phyloP scores from a whole-genome alignment of 148 eudicot species.

The Camellia lanceoleosa region DNA sequence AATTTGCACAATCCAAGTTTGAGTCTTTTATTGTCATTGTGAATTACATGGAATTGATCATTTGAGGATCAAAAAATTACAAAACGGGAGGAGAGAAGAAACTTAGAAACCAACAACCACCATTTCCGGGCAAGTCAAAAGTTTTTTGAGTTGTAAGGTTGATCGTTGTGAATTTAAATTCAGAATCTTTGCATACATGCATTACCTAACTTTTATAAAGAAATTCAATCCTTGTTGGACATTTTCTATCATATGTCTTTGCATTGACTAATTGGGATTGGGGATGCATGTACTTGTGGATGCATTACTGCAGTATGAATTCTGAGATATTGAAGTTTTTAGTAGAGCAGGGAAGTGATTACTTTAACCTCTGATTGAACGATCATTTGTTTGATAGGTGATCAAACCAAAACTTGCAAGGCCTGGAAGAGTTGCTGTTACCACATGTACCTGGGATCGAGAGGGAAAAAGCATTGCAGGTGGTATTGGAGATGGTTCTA shows the following conservation, averaged over 20 bases:
- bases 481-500: constrained; percentile 92
- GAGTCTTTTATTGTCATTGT: not conserved
- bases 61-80: not conserved
- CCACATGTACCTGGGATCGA: constrained; percentile 87
- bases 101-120: not conserved
- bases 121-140: not conserved
- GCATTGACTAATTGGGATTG: not conserved
- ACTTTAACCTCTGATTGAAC: constrained; percentile 17
- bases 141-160: not conserved
- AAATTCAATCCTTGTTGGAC: not conserved
- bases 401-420: constrained; percentile 90
- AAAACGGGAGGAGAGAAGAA: not conserved
- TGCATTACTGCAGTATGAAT: constrained; percentile 1
- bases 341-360: not conserved
- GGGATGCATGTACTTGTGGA: not conserved
- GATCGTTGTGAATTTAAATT: not conserved
- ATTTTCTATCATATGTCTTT: too few relatives aligned
- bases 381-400: constrained; percentile 46
- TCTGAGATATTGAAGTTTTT: not conserved
- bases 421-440: constrained; percentile 89
- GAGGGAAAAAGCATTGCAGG: constrained; percentile 92
- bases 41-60: not conserved
- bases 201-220: not conserved
- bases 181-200: not conserved
- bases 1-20: not conserved